Percentiles rank a stretch among this genome's conserved stretches.
phyloP scores from a whole-genome alignment of 768 basidiomycete species.

The Porphyrellus cyaneotinctus region DNA sequence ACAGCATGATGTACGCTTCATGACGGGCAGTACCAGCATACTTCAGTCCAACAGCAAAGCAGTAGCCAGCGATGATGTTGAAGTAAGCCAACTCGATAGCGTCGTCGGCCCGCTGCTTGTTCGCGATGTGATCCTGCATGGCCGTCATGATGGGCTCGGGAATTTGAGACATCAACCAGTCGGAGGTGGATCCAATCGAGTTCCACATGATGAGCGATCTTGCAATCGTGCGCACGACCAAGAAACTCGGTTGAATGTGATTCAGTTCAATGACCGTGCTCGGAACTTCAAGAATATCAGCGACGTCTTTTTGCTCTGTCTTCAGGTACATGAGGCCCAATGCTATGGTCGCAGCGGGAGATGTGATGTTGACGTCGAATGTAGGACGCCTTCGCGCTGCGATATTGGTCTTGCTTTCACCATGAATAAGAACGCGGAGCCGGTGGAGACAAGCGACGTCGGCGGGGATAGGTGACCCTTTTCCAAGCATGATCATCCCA shows the following conservation, averaged over 20 bases:
- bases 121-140: conserved; percentile 49
- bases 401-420: conserved; percentile 48
- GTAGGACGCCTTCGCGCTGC: conserved; percentile 38
- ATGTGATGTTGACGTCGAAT: conserved; percentile 88
- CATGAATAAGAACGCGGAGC: conserved; percentile 72
- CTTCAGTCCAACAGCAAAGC: conserved; percentile 88
- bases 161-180: conserved; percentile 71
- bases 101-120: conserved; percentile 51
- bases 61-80: conserved; percentile 86
- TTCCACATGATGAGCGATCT: conserved; percentile 86
- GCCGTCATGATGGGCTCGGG: conserved; percentile 62
- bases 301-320: conserved; percentile 80
- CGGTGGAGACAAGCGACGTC: conserved; percentile 67
- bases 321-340: conserved; percentile 91
- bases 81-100: conserved; percentile 86
- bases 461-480: conserved; percentile 73
- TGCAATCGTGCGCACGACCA: conserved; percentile 77
- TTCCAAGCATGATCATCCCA: conserved; percentile 95
- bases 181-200: conserved; percentile 59
- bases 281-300: conserved; percentile 80
- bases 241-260: conserved; percentile 81
- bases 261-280: conserved; percentile 76
- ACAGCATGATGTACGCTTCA: conserved; percentile 80
- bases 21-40: conserved; percentile 92
- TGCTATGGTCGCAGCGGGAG: conserved; percentile 86